Base-by-base conservation (phyloP, 345 rosid genomes). In the Physaria fendleri region DNA sequence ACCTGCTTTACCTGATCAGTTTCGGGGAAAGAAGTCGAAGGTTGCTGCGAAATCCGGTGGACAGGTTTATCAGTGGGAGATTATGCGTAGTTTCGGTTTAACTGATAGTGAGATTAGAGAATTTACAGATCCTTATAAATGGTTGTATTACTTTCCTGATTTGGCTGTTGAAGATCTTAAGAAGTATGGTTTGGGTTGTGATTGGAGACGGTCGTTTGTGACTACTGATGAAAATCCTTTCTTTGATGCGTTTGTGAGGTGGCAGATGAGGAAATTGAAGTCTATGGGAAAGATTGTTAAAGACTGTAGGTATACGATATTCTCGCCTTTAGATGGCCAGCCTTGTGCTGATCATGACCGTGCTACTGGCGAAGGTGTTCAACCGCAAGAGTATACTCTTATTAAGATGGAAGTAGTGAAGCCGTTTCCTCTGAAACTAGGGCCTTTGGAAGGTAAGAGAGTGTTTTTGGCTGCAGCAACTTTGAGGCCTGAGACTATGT, bases 271-370 rank as follows among this genome's bases (percentile, higher is more conserved):
- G 65, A 92, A 84, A 76, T 62, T 92, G 74, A 88, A 79, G 64
- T 65, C 95, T 9, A 72, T 78, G 96, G 96, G 98, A 2, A 92
- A 81, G 78, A 82, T 92, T 54, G 81, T 88, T 7, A 92, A 88
- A 68, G 98, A 92, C 64, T 62, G 78, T 20, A 76, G 98, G 56
- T 85, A 82, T 73, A 81, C 96, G 0, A 74, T 92, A 39, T 92
- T 74, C 76, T 92, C 98, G 29, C 98, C 98, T 25, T 68, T 86
- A 27, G 98, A 92, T 64, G 95, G 90, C 21, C 98, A 88, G 71
- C 98, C 96, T 25, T 92, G 96, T 50, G 96, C 96, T 1, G 96
- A 88, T 74, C 96, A 92, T 41, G 98, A 92, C 74, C 82, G 96
- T 73, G 98, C 98, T 41, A 70, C 71, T 25, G 98, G 98, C 38